Base-by-base conservation (phyloP, 305 asterid genomes). In the Fraxinus angustifolia region DNA sequence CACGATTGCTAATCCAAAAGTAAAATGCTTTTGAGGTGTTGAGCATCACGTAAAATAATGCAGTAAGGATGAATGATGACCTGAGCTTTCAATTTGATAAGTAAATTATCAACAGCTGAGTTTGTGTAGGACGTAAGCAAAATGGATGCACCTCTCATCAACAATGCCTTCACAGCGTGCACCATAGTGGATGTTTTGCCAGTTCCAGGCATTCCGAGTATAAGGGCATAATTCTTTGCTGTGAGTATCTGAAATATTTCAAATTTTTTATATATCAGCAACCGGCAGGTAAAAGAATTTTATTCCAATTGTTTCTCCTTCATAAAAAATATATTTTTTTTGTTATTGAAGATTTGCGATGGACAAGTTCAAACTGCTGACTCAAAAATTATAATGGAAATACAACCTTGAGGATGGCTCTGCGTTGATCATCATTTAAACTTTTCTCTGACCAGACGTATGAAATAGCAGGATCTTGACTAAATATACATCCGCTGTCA, bases 161-260 rank as follows among this genome's bases (percentile, higher is more conserved):
- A 86, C 85, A 96, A 88, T 36, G 98, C 99, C 89, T 92, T 95
- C 85, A 95, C 99, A 77, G 98, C 97, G 87, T 95, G 97, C 80
- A 95, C 99, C 99, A 95, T 88, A 67, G 98, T 92, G 77, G 97
- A 91, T 80, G 99, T 96, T 91, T 96, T 96, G 82, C 99, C 98
- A 16, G 99, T 96, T 78, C 98, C 99, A 85, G 99, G 99, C 99
- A 96, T 94, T 82, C 99, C 99, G 40, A 96, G 92, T 90, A 94
- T 92, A 77, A 96, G 97, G 81, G 93, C 88, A 79, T 96, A 96
- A 89, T 96, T 96, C 88, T 91, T 93, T 81, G 98, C 92, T 21
- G 95, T 87, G 83, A 96, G 98, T 87, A 96, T 94, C 98, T 96
- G 97, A 80, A 82, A 82, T 58, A 73, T 79, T 79, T 21, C 78